Base-by-base conservation (phyloP, 192 early-diverging fungal species). In the Podila minutissima region DNA sequence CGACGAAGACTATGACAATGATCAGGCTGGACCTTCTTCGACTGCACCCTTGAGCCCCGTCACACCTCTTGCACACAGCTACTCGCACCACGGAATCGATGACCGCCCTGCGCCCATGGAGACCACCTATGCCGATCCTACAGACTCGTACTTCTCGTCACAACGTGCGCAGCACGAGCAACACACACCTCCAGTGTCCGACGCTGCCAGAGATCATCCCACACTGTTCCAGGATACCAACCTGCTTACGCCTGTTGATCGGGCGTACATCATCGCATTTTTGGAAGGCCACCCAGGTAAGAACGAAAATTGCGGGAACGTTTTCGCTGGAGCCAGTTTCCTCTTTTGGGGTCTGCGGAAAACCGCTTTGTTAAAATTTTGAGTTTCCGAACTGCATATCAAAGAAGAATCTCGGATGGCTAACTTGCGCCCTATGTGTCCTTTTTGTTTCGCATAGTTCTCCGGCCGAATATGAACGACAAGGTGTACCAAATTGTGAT, bases 201-300 rank as follows among this genome's bases (percentile, higher is more conserved):
- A 24, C 20, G 64, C 58, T n/a, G 17, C 64, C 6, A 38, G 22
- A n/a, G 75, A 79, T 11, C 51, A 81, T 26, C 70, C 77, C 20
- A 81, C 69, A 6, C 60, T 81, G 32, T 81, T 81, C 35, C 77
- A 81, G 62, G 55, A 81, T 53, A 81, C 69, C 8, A 81, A 81
- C 60, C 62, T 72, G 7, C 50, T 81, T 37, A 72, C 70, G 15
- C 12, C 28, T 10, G 77, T 69, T 6, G 77, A 81, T 60, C 65
- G 77, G 13, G 66, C 41, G 29, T 81, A 81, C 41, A 81, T 81
- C 46, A 67, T 60, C 6, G 71, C 71, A 28, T 81, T 81, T 29
- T 58, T 81, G 55, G 57, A 81, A 13, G 77, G 77, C 58, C 77
- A 81, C 65, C 77, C 77, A 53, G 71, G 77, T 81, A 81, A 37